Evolutionary conservation across 495 filamentous ascomycete species (phyloP), one percentile per base, ranked within the genome.

Genomic region (Paragyromitra xinjiangensis): DNA sequence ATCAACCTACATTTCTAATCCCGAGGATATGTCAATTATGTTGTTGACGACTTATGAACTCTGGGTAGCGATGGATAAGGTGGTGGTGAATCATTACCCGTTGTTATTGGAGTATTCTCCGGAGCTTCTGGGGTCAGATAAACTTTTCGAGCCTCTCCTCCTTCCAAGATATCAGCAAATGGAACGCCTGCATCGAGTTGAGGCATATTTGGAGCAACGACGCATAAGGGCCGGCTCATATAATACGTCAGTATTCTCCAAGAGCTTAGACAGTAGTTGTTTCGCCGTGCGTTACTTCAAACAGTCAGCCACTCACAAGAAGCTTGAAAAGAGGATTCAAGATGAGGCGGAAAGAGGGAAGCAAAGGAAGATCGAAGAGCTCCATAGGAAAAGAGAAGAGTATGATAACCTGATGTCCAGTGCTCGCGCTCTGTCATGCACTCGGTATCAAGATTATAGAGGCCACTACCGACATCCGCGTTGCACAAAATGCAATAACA

Each of bases 11-110:
- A 14, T 9, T 0, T 64, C 69, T 0, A 86, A 87, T 53, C 87
- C 89, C 0, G 88, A 88, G 78, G 83, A 80, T 0, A 77, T 86
- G 2, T 92, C 91, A 0, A 61, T 87, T 0, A 89, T 92, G 89
- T 50, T 89, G 1, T 84, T 93, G 22, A 89, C 86, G 0, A 80
- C 88, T 3, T 81, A 91, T 68, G 89, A 92, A 34, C 73, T 92
- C 0, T 93, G 91, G 90, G 79, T 90, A 45, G 88, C 88, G 19
- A 83, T 84, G 58, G 91, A 93, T 75, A 87, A 84, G 64, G 83
- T 84, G 11, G 87, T 88, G 0, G 83, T 85, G 9, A 24, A 68
- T 1, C 66, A 78, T 0, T 83, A 84, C 64, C 70, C 80, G 0
- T 63, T 91, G 5, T 77, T 93, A 0, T 56, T 40, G 0, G 81